Base-by-base conservation (phyloP, 768 basidiomycete genomes). In the Mycena vitilis region DNA sequence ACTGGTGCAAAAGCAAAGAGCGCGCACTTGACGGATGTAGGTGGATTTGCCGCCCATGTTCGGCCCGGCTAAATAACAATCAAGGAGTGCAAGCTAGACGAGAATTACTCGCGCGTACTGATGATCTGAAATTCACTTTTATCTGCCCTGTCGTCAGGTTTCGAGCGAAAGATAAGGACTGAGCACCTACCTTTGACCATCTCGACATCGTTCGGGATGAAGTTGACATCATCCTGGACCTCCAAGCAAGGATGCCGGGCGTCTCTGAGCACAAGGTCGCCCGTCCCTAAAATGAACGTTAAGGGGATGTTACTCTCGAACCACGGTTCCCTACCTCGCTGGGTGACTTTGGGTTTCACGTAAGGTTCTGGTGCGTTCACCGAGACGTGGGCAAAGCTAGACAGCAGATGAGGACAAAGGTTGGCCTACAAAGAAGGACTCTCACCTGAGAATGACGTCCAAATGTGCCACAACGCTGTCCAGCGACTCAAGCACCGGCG, bases 31-130 rank as follows among this genome's bases (percentile, higher is more conserved):
- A 53, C 95, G 92, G 73, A 99, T 97, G 74, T 96, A 98, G 0
- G 97, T 98, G 55, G 94, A 95, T 80, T 99, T 99, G 67, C 98
- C 98, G 60, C 98, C 98, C 94, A 98, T 98, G 79, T 99, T 99
- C 0, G 98, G 98, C 7, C 98, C 98, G 23, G 97, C 93, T 94
- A 65, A 6, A 25, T 40, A 54, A 56, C 55, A 49, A 60, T 30
- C 42, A 15, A 18, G 48, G 47, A 45, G 37, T 42, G 1, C 18
- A n/a, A 42, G 25, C 2, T 5, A 18, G 37, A 54, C 52, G 23
- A 1, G 37, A 30, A 20, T 5, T 44, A 20, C 34, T 58, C 20
- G 40, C 4, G 71, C 89, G 68, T 73, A 93, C 93, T 98, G 72
- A 99, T 96, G 62, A 99, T 96, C 69, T 95, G 91, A 80, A 99